Evolutionary conservation across 176 grass and related monocot species (phyloP), one percentile per base, ranked within the genome.

Genomic region (Elymus sibiricus): DNA sequence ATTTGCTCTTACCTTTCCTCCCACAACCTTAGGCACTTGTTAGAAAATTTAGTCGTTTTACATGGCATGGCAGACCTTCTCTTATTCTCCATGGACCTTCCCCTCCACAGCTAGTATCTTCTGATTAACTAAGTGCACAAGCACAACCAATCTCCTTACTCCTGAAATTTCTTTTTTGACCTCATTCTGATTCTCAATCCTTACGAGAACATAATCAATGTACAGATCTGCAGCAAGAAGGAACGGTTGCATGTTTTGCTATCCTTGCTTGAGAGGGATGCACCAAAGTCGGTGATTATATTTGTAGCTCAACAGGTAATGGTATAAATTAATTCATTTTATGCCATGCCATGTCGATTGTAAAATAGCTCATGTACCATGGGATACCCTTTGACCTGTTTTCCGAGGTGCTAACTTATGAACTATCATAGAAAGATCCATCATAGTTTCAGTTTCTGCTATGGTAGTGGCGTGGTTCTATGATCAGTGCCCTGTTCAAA

Each of bases 241-340:
- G 88, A 95, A 79, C 88, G 71, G 77, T 74, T 96, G 62, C 82
- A 77, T 80, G 72, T 90, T 58, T 94, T 99, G 78, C 92, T 94
- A 49, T 83, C 84, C 55, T 92, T 99, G 56, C 90, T 99, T 74
- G 83, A 94, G 64, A 92, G 79, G 70, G 94, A 99, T 79, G 53
- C 73, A 72, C 94, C 97, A 78, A 99, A 91, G 62, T 94, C 94
- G 0, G 90, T 65, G 72, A 99, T 99, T 77, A 87, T 99, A 92
- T 99, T 99, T 94, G 94, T 96, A 29, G 76, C 80, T 58, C 92
- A 94, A 49, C 97, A 99, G 93, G 97, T 96, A 94, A 68, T 28
- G 53, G 4, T 78, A 15, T 21, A 68, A n/a, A 63, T 79, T 5
- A 73, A n/a, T 88, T 38, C 6, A 46, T 79, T 29, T 61, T 37